Conservation (phyloP, 495 filamentous ascomycete genomes). For the Penicillium flavigenum region DNA sequence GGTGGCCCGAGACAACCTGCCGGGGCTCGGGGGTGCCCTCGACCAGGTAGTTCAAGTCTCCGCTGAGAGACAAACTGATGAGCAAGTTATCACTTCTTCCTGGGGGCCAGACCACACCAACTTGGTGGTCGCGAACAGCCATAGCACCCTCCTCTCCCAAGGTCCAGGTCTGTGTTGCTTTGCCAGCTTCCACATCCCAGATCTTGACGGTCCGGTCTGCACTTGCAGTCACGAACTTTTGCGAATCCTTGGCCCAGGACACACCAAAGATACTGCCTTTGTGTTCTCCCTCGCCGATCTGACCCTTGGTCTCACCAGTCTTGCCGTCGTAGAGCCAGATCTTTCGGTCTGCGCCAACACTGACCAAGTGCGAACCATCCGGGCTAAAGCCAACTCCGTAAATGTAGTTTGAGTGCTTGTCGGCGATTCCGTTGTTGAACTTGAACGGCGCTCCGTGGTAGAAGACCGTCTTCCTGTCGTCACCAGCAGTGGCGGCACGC, state of each 20-base stretch:
- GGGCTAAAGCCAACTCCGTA: constrained; percentile 88
- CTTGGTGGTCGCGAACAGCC: constrained; percentile 81
- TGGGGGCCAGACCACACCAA: constrained; percentile 89
- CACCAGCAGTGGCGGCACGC: constrained; percentile 84
- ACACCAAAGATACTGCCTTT: constrained; percentile 90
- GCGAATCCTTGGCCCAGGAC: constrained; percentile 87
- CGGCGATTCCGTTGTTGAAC: constrained; percentile 73
- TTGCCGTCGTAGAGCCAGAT: constrained; percentile 96
- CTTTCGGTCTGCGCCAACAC: constrained; percentile 81
- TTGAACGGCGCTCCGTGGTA: constrained; percentile 94
- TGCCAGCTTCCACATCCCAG: constrained; percentile 74
- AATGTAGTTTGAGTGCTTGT: constrained; percentile 82
- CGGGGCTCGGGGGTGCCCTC: constrained; percentile 66
- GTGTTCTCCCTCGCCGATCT: constrained; percentile 81
- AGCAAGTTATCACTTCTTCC: constrained; percentile 81
- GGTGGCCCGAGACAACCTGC: constrained; percentile 83
- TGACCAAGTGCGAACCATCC: constrained; percentile 79
- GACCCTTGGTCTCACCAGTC: constrained; percentile 74
- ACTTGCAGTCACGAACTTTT: constrained; percentile 83
- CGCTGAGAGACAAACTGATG: constrained; percentile 82
- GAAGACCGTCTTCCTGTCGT: constrained; percentile 87
- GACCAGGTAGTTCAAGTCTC: constrained; percentile 85
- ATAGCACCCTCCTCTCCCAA: constrained; percentile 77
- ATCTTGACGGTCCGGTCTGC: constrained; percentile 82
- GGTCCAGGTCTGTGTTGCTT: constrained; percentile 75